Percentiles rank a stretch among this genome's conserved stretches.
Conservation (phyloP, 2,329 filamentous ascomycete genomes). For the Dothidotthia symphoricarpi region DNA sequence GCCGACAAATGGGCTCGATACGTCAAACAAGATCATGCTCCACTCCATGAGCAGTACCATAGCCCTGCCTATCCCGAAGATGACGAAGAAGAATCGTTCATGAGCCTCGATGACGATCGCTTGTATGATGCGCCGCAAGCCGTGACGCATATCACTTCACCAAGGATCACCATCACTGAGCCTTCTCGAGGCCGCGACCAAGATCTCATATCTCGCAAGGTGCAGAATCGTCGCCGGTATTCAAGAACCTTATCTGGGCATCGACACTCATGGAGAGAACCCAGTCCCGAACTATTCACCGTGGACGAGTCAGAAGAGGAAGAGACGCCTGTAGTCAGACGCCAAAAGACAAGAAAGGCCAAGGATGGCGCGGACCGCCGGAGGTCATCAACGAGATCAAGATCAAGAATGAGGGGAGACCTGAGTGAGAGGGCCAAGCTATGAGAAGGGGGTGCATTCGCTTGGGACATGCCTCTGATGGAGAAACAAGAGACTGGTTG, state of each 20-base stretch:
- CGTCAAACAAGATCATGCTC: conserved; percentile 36
- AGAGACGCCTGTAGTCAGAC: conserved; percentile 24
- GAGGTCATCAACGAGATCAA: conserved; percentile 33
- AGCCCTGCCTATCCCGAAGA: conserved; percentile 26
- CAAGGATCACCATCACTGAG: conserved; percentile 30
- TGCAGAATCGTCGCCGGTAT: conserved; percentile 30
- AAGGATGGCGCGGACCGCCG: conserved; percentile 38
- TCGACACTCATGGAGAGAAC: conserved; percentile 44
- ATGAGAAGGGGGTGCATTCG: conserved; percentile 18
- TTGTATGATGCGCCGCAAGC: conserved; percentile 32
- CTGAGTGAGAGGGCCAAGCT: conserved; percentile 33
- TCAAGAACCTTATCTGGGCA: conserved; percentile 41
- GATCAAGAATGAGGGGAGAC: conserved; percentile 27
- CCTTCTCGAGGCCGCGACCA: conserved; percentile 40
- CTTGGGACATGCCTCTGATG: no score
- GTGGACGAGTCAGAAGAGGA: conserved; percentile 44
- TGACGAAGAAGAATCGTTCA: conserved; percentile 40
- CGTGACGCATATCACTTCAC: conserved; percentile 29
- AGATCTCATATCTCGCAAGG: conserved; percentile 35
- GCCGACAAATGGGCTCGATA: conserved; percentile 44
- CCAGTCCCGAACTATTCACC: conserved; percentile 44
- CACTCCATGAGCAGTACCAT: conserved; percentile 37
- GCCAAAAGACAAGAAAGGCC: conserved; percentile 32
- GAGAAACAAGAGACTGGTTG: conserved; percentile 1
- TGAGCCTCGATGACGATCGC: conserved; percentile 39